These are phyloP conservation scores for Rhododendron henanense DNA, from an alignment of 148 eudicot genomes.

Conservation along the genomic window DNA sequence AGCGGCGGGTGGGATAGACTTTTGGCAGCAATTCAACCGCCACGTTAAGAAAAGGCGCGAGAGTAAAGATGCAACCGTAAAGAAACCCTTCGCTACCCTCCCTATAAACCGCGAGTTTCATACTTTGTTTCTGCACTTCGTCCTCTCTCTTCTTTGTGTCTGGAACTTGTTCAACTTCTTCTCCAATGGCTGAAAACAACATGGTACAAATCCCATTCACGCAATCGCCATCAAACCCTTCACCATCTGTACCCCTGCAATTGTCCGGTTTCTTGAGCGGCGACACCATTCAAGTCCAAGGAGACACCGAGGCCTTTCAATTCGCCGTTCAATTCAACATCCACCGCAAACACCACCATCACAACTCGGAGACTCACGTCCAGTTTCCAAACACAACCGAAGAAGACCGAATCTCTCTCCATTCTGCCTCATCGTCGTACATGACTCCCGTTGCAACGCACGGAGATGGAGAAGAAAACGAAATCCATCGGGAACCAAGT, in stretches of 20 bases:
- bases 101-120: background rate
- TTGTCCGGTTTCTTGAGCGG: constrained; percentile 1
- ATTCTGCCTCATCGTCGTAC: background rate
- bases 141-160: background rate
- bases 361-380: background rate
- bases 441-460: background rate
- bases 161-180: background rate
- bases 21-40: background rate
- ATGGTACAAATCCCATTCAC: background rate
- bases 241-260: background rate
- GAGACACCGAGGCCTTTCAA: background rate
- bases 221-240: background rate
- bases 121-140: background rate
- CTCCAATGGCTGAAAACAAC: background rate
- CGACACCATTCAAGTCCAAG: constrained; percentile 3
- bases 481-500: background rate
- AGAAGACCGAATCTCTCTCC: background rate
- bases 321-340: background rate
- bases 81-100: background rate
- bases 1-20: too few species aligned
- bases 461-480: background rate
- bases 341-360: background rate
- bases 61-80: background rate
- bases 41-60: background rate
- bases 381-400: background rate